Base-by-base conservation (phyloP, 768 basidiomycete species). In the Ramaria sp. region DNA sequence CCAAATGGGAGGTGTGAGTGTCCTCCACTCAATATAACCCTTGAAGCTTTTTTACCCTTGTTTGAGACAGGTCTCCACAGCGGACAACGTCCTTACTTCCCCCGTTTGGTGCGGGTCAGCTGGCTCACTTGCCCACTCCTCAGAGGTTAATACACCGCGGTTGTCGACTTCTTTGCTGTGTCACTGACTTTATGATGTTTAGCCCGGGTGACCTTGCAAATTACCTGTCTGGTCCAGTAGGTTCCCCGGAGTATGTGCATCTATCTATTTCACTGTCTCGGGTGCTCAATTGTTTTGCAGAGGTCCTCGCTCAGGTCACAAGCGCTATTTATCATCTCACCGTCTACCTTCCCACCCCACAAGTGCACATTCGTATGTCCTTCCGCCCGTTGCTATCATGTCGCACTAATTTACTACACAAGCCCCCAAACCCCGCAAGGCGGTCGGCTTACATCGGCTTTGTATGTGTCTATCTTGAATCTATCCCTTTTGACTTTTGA, bases 41-140 rank as follows among this genome's bases (percentile, higher is more conserved):
- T n/a, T 43, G 17, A n/a, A 2, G 42, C 20, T 9, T 30, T 30
- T 30, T 33, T 49, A 49, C 48, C 31, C 46, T 15, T 47, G 11
- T 3, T 15, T 15, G n/a, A 15, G 27, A 17, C 19, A 49, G 27
- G 20, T 30, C 48, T 17, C 48, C 48, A 27, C 7, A 27, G 17
- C 22, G 27, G 3, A 49, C 19, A 9, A 27, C 48, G 31, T 49
- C 48, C 31, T 49, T 57, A 39, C 47, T 57, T 33, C 55, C 55
- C 31, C 46, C 55, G 1, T 57, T 57, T 57, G 31, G 34, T 38
- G 34, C 20, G 33, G 47, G 17, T 39, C 55, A 33, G 31, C 48
- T 45, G 17, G 24, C 46, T 19, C 55, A 57, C 47, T 45, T 57
- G 19, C 55, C 55, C 19, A 57, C 55, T 11, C 55, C 55, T 57